phyloP scores from a whole-genome alignment of 2,329 filamentous ascomycete species.

The Fusarium newnesense region DNA sequence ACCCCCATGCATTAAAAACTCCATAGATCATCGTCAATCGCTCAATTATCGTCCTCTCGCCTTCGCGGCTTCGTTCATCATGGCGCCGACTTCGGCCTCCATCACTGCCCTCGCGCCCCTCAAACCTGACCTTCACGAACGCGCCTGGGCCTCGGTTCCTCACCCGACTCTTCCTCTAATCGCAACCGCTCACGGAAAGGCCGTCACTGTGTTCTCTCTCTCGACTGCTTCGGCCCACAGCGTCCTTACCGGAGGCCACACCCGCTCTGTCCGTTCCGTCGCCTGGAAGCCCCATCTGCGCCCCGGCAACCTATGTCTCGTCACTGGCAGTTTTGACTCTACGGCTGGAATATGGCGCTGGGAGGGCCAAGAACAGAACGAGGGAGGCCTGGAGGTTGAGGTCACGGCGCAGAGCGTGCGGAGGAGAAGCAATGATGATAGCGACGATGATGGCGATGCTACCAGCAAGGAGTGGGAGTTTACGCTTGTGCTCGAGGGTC shows the following conservation, averaged over 20 bases:
- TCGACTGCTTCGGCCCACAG: conserved; percentile 82
- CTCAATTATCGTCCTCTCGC: not conserved
- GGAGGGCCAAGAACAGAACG: conserved; percentile 58
- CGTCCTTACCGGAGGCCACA: conserved; percentile 86
- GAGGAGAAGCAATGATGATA: conserved; percentile 35
- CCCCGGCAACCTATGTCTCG: conserved; percentile 76
- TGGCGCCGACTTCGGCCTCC: conserved; percentile 42
- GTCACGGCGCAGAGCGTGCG: conserved; percentile 46
- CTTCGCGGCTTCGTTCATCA: conserved; percentile 24
- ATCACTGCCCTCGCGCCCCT: conserved; percentile 62
- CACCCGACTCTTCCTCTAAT: conserved; percentile 89
- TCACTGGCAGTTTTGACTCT: conserved; percentile 93
- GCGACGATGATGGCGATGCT: conserved; percentile 55
- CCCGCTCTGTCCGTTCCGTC: conserved; percentile 84
- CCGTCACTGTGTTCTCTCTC: conserved; percentile 89
- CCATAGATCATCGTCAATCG: not conserved
- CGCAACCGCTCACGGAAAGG: conserved; percentile 88
- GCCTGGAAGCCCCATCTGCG: conserved; percentile 84
- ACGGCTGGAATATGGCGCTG: conserved; percentile 87
- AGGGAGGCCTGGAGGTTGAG: conserved; percentile 55
- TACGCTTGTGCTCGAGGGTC: conserved; percentile 90
- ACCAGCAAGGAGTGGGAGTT: conserved; percentile 91
- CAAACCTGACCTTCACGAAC: conserved; percentile 69
- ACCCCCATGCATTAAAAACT: not conserved
- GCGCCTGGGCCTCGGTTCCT: conserved; percentile 86